Evolutionary conservation across 768 basidiomycete genomes (phyloP), one percentile per base, ranked within the genome.

Genomic region (Butyriboletus loyo): DNA sequence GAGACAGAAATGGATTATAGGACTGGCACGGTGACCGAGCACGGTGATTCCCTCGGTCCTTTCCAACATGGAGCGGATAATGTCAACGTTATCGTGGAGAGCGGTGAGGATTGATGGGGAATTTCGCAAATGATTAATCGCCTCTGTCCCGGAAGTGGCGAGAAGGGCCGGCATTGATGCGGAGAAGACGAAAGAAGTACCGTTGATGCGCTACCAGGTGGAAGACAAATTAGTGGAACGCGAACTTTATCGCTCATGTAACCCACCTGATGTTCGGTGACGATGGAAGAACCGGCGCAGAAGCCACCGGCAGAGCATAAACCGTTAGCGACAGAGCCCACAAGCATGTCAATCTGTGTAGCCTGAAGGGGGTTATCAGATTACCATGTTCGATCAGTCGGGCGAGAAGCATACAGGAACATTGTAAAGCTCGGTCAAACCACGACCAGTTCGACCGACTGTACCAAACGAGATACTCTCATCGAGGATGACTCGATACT

Each of bases 381-480:
- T 21, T 17, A 36, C 27, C 6, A 10, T 8, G n/a, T 10, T 14
- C 24, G 24, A 45, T 31, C 39, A 27, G 15, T n/a, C 4, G 2
- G 8, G n/a, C 5, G 39, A 25, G 19, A 43, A 51, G 71, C 86
- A 49, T 72, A 92, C 94, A 0, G 93, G 87, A 46, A 98, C 87
- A 53, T 94, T 93, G 73, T 90, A 98, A 19, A 97, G 74, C 65
- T 99, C 96, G 0, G 97, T 98, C 46, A 98, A 74, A 35, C 97
- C 97, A 47, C 95, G 88, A 34, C 97, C 97, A 24, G 95, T 96
- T 39, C 90, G 76, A 14, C 96, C 97, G 15, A 98, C 85, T 34
- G 87, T 81, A 31, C 97, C 97, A 64, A 99, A 96, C 0, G 96
- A 98, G 60, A 91, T 83, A 53, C 83, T 86, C 69, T 99, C 97